Evolutionary conservation across 2,329 filamentous ascomycete species (phyloP), one percentile per base, ranked within the genome.

Genomic region (Colletotrichum tamarilloi): DNA sequence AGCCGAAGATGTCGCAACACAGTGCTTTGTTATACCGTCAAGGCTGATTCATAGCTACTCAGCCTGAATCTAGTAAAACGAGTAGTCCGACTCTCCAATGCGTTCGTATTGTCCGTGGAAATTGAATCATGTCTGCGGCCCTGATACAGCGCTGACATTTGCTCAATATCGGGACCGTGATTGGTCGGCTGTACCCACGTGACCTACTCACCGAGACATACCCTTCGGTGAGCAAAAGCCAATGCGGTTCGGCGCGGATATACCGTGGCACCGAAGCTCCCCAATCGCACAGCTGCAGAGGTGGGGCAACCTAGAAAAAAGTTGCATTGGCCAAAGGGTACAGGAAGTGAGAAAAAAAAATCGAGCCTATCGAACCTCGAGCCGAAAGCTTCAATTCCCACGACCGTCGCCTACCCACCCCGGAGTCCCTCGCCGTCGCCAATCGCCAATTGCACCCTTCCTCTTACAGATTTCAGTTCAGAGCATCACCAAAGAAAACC

Each of bases 131-230:
- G 1, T 55, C 19, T 6, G 6, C 19, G 11, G 6, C 22, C 24
- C 5, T 28, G 8, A 42, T n/a, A 24, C 7, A 24, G 32, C 26
- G 71, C 71, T 73, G 71, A 73, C 71, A 73, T 73, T 71, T 65
- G 49, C 46, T 22, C 28, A 65, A 73, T 52, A 22, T 19, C 35
- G 8, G 24, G 14, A 5, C 22, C 22, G 5, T 71, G 60, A 73
- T 73, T 73, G 67, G 71, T 11, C 5, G 4, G 19, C 3, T 4
- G 0, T 0, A 0, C 0, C 2, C 67, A 73, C 70, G 70, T 73
- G 70, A 22, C 2, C 3, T 0, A 0, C 1, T 16, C 32, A 22
- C 30, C 22, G 5, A 46, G 49, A n/a, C n/a, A 22, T 19, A 49
- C 46, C 16, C 4, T 14, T 19, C 5, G n/a, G 16, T 1, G 12